Percentiles rank a stretch among this genome's conserved stretches.
These are phyloP conservation scores for Calonectria henricotiae DNA, from an alignment of 2,329 filamentous ascomycete genomes.

Conservation along the genomic window DNA sequence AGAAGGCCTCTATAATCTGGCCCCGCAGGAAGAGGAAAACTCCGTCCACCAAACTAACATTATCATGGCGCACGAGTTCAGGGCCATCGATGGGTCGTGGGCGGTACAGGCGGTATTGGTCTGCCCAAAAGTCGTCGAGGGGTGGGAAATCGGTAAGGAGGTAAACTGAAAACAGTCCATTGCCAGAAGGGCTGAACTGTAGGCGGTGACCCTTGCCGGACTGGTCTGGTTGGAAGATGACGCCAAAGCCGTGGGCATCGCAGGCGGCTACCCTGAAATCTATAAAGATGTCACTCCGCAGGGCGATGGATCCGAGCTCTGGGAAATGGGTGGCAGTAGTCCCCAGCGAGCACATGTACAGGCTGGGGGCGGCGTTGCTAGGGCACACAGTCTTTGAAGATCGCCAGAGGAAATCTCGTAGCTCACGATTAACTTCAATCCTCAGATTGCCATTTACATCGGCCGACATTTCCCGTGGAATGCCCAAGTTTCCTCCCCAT, in stretches of 20 bases:
- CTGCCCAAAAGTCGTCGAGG: slow-evolving; percentile 60
- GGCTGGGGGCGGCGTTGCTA: slow-evolving; percentile 46
- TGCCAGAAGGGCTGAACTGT: slow-evolving; percentile 46
- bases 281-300: slow-evolving; percentile 45
- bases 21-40: slow-evolving; percentile 51
- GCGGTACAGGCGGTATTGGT: slow-evolving; percentile 56
- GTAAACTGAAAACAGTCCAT: slow-evolving; percentile 51
- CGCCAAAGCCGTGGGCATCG: slow-evolving; percentile 53
- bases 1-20: slow-evolving; percentile 53
- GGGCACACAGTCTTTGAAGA: slow-evolving; percentile 44
- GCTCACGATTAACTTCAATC: slow-evolving; percentile 49
- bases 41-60: slow-evolving; percentile 49
- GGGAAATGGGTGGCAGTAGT: slow-evolving; percentile 51
- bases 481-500: slow-evolving; percentile 58
- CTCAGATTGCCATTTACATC: slow-evolving; percentile 50
- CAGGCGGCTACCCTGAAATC: slow-evolving; percentile 49
- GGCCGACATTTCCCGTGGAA: slow-evolving; percentile 55
- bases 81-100: slow-evolving; percentile 57
- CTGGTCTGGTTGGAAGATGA: slow-evolving; percentile 52
- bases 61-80: slow-evolving; percentile 56
- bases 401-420: slow-evolving; percentile 43
- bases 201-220: slow-evolving; percentile 51
- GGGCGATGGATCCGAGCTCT: slow-evolving; percentile 43
- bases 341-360: slow-evolving; percentile 51
- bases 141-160: slow-evolving; percentile 55